Base-by-base conservation (phyloP, 768 basidiomycete genomes). In the Lentinula raphanica region DNA sequence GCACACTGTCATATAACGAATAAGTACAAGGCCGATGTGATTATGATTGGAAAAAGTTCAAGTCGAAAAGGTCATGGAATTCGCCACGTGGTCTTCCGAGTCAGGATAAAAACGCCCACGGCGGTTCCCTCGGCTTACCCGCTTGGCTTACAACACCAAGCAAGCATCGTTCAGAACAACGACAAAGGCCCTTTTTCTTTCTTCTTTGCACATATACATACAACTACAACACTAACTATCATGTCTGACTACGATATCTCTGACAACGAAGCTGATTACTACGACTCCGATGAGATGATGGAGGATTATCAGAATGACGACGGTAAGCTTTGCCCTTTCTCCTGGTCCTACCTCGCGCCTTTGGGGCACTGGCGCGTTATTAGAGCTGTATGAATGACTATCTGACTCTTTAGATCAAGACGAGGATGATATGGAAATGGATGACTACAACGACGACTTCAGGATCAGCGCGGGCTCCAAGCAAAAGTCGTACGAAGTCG, bases 401-500 rank as follows among this genome's bases (percentile, higher is more conserved):
- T 29, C 25, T 25, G 25, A 25, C n/a, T 19, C 17, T 12, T 27
- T 38, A 32, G 75, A 75, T 25, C 70, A 73, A 3, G 73, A 69
- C 15, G 84, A 82, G 19, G 83, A 85, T 56, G 89, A 88, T 31
- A 82, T 88, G 74, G 88, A 87, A 60, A 80, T 87, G 76, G 88
- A 87, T 61, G 76, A 75, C 48, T 81, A 78, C 63, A 78, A 78
- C 28, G 83, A 87, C 56, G 86, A 88, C 68, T 85, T 86, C 70
- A 84, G 77, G 61, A 72, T 87, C 48, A 65, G 73, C 0, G 69
- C 76, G 3, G 86, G 84, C 67, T 76, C 75, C 44, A 81, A 79
- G 64, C 77, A 69, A 61, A 90, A 91, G 74, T 71, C 84, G 2
- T 97, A 93, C 67, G 92, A 97, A 65, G 83, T 97, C 42, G 86